Conservation (phyloP, 108 stramenopile species). For the Mediolabrus comicus region DNA sequence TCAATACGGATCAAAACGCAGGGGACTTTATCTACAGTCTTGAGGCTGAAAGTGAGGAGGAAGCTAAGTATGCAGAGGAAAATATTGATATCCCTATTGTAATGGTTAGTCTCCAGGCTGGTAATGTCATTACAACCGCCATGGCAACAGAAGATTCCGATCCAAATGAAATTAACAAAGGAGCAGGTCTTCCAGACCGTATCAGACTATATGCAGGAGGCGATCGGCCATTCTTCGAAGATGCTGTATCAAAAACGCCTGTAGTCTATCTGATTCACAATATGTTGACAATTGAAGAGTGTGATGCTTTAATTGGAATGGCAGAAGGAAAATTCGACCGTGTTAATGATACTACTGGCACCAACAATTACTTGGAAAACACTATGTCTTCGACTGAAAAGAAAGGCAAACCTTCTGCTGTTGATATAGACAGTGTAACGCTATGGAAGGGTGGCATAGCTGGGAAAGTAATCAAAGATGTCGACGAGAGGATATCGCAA, state of each 20-base stretch:
- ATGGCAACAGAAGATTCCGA: constrained; percentile 56
- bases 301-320: constrained; percentile 51
- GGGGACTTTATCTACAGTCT: constrained; percentile 85
- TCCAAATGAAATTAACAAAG: constrained; percentile 52
- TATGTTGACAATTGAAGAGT: constrained; percentile 69
- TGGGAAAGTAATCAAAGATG: constrained; percentile 59
- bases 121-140: constrained; percentile 82
- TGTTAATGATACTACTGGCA: constrained; percentile 22
- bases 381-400: constrained; percentile 34
- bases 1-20: constrained; percentile 74
- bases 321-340: constrained; percentile 53
- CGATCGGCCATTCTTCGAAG: constrained; percentile 92
- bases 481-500: constrained; percentile 87
- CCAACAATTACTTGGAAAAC: constrained; percentile 56
- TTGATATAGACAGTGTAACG: constrained; percentile 57
- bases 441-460: constrained; percentile 82
- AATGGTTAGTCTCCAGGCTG: constrained; percentile 85
- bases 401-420: constrained; percentile 25
- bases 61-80: constrained; percentile 47
- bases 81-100: constrained; percentile 86
- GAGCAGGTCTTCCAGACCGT: constrained; percentile 46
- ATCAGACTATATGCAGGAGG: constrained; percentile 86
- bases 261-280: constrained; percentile 89
- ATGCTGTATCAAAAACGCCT: constrained; percentile 62
- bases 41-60: constrained; percentile 49